Base-by-base conservation (phyloP, 2,329 filamentous ascomycete species). In the Elsinoe arachidis region DNA sequence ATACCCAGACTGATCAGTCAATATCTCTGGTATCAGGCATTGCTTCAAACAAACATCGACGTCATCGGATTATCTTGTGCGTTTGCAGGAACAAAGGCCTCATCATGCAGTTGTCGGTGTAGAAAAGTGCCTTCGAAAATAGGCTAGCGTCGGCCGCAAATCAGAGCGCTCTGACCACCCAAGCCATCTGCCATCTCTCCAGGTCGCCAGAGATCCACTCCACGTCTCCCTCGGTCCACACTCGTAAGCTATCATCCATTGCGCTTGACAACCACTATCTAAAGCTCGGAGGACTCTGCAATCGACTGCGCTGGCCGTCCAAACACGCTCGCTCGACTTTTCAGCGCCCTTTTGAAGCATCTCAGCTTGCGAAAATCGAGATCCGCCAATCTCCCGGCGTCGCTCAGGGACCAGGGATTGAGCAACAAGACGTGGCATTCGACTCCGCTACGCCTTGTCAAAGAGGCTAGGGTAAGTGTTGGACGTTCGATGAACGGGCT, bases 401-500 rank as follows among this genome's bases (percentile, higher is more conserved):
- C 23, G 12, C 38, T 26, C 49, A 53, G 49, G 49, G 34, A 38
- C 33, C 19, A 35, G 34, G 46, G 9, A 15, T n/a, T 12, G 17
- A 51, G 26, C 23, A 51, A 14, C 14, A n/a, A 14, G 5, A 51
- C 12, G 12, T 30, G 34, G 26, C 23, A 53, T n/a, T 53, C 49
- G 9, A 17, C 10, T n/a, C 19, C 49, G 33, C 37, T 11, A 51
- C 46, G 7, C 9, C 12, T 35, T 26, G 35, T 26, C 19, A 30
- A 33, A 39, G 19, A 39, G 33, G n/a, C n/a, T 15, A 14, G 19
- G 30, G 54, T 56, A 37, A 56, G 54, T 56, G 10, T 43, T 12
- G 41, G 11, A 56, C 54, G 54, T 56, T 56, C 14, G 23, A 15
- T 44, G 33, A 46, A 47, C 30, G 30, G 49, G 49, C 49, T 53